These are phyloP conservation scores for Plasmodium relictum DNA, from an alignment of 169 alveolate genomes.

Conservation along the genomic window DNA sequence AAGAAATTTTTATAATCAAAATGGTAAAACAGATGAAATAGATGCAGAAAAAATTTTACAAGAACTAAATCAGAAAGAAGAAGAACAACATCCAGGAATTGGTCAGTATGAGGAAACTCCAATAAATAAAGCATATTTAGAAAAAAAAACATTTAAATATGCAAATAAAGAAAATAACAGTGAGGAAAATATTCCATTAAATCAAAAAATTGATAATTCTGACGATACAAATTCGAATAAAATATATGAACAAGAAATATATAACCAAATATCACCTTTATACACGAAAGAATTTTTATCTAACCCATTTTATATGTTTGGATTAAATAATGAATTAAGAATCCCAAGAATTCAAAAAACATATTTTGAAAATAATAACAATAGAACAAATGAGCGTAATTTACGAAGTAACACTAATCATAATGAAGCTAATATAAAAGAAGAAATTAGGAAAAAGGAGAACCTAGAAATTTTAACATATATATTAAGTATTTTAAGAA, in stretches of 20 bases:
- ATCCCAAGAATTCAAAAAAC: slow-evolving; percentile 1
- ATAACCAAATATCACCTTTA: too few species aligned
- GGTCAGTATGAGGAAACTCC: not conserved
- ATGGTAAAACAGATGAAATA: not conserved
- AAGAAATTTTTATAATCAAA: not conserved
- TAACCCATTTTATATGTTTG: slow-evolving; percentile 48
- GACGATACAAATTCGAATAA: not conserved
- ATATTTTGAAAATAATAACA: not conserved
- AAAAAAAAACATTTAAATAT: not conserved
- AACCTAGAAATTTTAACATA: not conserved
- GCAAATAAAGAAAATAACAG: not conserved
- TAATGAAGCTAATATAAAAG: not conserved
- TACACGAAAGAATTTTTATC: not conserved
- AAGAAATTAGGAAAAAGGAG: not conserved
- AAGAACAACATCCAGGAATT: not conserved
- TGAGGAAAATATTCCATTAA: not conserved
- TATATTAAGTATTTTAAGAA: too few species aligned
- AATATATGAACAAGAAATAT: not conserved
- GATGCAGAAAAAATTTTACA: not conserved
- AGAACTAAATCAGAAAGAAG: not conserved
- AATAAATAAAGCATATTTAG: not conserved
- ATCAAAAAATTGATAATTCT: slow-evolving; percentile 1
- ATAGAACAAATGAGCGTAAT: not conserved
- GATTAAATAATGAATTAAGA: not conserved
- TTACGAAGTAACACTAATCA: not conserved